Evolutionary conservation across 2,329 filamentous ascomycete genomes (phyloP).

Genomic region (Helminthosporium solani): DNA sequence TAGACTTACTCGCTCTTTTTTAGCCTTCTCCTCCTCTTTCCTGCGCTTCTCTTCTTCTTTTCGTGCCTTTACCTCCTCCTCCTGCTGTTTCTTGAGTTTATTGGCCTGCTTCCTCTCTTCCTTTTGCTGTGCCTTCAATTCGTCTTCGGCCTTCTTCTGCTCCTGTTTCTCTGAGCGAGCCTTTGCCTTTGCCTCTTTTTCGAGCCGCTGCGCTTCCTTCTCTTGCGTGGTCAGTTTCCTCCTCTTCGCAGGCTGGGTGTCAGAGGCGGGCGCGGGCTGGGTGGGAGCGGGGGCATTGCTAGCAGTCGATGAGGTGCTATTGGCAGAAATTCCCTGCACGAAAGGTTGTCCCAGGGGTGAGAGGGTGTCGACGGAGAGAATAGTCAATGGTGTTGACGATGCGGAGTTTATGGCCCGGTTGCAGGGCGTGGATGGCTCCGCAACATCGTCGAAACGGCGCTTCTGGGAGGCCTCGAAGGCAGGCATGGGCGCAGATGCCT

Average conservation of each 20-base stretch:
- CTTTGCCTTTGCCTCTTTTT: slow-evolving; percentile 44
- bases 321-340: slow-evolving; percentile 17
- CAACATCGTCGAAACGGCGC: slow-evolving; percentile 33
- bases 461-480: slow-evolving; percentile 29
- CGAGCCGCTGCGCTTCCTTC: slow-evolving; percentile 41
- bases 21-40: slow-evolving; percentile 34
- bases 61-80: slow-evolving; percentile 40
- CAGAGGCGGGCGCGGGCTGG: slow-evolving; percentile 14
- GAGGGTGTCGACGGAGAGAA: slow-evolving; percentile 32
- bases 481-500: slow-evolving; percentile 22
- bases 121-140: slow-evolving; percentile 39
- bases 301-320: not conserved
- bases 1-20: slow-evolving; percentile 44
- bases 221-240: slow-evolving; percentile 47
- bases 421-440: slow-evolving; percentile 28
- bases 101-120: slow-evolving; percentile 45
- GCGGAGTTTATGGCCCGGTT: slow-evolving; percentile 27
- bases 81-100: slow-evolving; percentile 52
- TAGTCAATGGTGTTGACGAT: slow-evolving; percentile 33
- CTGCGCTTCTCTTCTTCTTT: slow-evolving; percentile 37
- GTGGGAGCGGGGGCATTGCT: slow-evolving; percentile 6
- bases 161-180: slow-evolving; percentile 36
- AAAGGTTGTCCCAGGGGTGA: slow-evolving; percentile 26
- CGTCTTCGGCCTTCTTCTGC: slow-evolving; percentile 36
- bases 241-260: slow-evolving; percentile 43